Base-by-base conservation (phyloP, 2,329 filamentous ascomycete species). In the Monosporascus sp. region DNA sequence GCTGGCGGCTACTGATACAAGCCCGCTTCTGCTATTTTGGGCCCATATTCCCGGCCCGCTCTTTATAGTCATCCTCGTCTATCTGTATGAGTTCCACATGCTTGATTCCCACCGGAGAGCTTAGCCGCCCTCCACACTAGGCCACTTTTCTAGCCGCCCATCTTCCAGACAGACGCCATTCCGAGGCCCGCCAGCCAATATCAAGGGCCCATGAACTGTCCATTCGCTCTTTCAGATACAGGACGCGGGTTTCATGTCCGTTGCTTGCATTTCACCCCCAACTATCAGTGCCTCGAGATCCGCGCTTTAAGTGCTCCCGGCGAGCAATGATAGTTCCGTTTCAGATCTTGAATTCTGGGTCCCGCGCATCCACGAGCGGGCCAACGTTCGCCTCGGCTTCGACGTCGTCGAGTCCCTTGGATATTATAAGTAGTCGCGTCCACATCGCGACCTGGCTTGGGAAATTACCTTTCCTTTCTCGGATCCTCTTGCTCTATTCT, bases 161-260 rank as follows among this genome's bases (percentile, higher is more conserved):
- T 64, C 68, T 69, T 68, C 70, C 70, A 77, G 70, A 78, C 74
- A 76, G 68, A 74, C 74, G 74, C 75, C 72, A 70, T 72, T 64
- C 65, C 68, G 63, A 69, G 63, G 63, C 63, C 60, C 58, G 60
- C 63, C 66, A 74, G 72, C 79, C 79, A 82, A 80, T 81, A 73
- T 77, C 72, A 70, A 70, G 67, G 67, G 69, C 69, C 70, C 68
- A 61, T 74, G 67, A 58, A 57, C 63, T 58, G 60, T 62, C 67
- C 62, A 70, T 71, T 69, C 66, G 68, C 63, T 65, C 63, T 61
- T 75, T 76, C 68, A 73, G 77, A 81, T 69, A 81, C 78, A 74
- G 68, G 58, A 68, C 66, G 66, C 63, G 59, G 65, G 78, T 82
- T 82, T 82, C 78, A 81, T 72, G 68, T 67, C 68, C 65, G 58